Base-by-base conservation (phyloP, 768 basidiomycete genomes). In the Xerocomus brunneocitrinus region DNA sequence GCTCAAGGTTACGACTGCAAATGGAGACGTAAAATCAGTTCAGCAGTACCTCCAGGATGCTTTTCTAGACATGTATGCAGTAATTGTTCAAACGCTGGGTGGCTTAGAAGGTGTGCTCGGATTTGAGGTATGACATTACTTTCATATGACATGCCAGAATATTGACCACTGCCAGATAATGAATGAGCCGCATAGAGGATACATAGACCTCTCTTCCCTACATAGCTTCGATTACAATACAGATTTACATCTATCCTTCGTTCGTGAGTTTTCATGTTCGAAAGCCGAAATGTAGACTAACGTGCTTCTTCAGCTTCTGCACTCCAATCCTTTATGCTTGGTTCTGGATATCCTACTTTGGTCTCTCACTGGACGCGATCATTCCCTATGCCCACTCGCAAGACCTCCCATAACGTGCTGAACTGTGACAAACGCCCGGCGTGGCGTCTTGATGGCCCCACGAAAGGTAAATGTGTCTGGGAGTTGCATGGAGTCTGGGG, bases 171-270 rank as follows among this genome's bases (percentile, higher is more conserved):
- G 27, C 14, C 58, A 95, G 91, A 81, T 93, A 67, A 85, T 95
- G 79, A 97, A 98, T 59, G 94, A 97, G 70, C 94, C 94, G 0
- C 94, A 99, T 71, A 78, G 86, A 62, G 97, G 95, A 39, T 98
- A 95, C 68, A 84, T 95, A 54, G 81, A 87, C 49, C 73, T 97
- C 5, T 77, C 80, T 25, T 91, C 91, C 1, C 75, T 97, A 42
- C 85, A 97, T 59, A 74, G 76, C 9, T 98, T 91, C 71, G 87
- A 98, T 69, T 97, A 97, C 67, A 97, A 93, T 56, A 94, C 93
- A 2, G 94, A 98, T 63, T 81, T 99, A 13, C 95, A 97, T 61
- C 77, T 98, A 35, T 79, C 83, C 3, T 74, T 84, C 59, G 78
- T 88, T 58, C 87, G 90, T 85, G 66, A 76, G 87, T 81, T 41